Evolutionary conservation across 352 stramenopile genomes (phyloP).

Genomic region (Bremia lactucae): DNA sequence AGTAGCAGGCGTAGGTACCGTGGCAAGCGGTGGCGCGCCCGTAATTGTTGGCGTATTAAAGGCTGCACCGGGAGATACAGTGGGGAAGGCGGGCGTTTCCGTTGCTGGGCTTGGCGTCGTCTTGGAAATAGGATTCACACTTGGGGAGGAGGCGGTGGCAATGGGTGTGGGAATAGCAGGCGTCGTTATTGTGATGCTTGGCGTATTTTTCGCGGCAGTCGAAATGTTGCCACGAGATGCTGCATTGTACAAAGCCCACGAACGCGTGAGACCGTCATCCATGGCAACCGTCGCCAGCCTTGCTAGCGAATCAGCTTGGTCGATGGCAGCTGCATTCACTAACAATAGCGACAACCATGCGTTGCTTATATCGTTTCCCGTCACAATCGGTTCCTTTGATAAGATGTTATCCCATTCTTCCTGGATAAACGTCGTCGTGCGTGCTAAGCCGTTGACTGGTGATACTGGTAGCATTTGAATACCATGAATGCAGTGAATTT

Average conservation of each 20-base stretch:
- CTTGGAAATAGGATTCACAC: neutral
- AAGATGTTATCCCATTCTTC: conserved; percentile 74
- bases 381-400: conserved; percentile 54
- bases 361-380: conserved; percentile 30
- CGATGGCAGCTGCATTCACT: conserved; percentile 56
- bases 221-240: conserved; percentile 17
- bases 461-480: conserved; percentile 77
- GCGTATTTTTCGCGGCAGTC: neutral
- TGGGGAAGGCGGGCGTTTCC: neutral
- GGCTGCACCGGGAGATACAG: conserved; percentile 1
- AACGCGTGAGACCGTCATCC: conserved; percentile 56
- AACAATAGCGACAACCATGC: conserved; percentile 63
- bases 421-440: conserved; percentile 47
- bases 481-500: conserved; percentile 70
- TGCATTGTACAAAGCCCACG: conserved; percentile 66
- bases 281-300: conserved; percentile 36
- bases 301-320: conserved; percentile 36
- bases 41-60: neutral
- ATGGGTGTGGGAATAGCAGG: no score
- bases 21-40: conserved; percentile 2
- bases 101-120: neutral
- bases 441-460: conserved; percentile 60
- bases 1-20: neutral
- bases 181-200: neutral
- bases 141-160: neutral